Conservation (phyloP, 1,139 yeast genomes). For the Pichia sp. region DNA sequence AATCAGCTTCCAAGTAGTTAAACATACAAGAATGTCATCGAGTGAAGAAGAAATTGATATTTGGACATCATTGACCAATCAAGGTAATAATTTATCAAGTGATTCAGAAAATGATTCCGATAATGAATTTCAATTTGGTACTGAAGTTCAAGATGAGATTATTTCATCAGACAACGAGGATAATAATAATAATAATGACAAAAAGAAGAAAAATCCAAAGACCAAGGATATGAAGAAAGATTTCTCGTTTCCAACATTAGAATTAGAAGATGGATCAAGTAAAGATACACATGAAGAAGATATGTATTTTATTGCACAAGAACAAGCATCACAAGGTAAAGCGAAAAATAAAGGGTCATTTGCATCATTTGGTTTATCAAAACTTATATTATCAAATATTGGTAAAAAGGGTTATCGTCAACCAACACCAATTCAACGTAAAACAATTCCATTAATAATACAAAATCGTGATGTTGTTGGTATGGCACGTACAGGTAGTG, state of each 20-base stretch:
- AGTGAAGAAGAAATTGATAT: conserved; percentile 65
- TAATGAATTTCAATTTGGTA: conserved; percentile 28
- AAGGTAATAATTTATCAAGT: conserved; percentile 28
- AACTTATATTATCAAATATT: conserved; percentile 62
- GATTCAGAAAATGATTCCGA: conserved; percentile 30
- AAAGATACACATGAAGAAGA: conserved; percentile 25
- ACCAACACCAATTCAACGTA: conserved; percentile 97
- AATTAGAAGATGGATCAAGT: conserved; percentile 54
- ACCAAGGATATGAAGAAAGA: conserved; percentile 14
- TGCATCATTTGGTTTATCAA: conserved; percentile 85
- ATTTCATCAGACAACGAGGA: conserved; percentile 39
- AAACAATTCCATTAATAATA: conserved; percentile 84
- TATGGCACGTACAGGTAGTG: conserved; percentile 99
- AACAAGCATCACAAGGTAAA: conserved; percentile 57
- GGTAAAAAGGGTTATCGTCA: conserved; percentile 82
- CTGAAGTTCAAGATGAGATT: conserved; percentile 61
- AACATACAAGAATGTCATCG: no score
- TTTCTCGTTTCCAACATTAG: conserved; percentile 55
- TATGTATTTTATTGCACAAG: conserved; percentile 39
- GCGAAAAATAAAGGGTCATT: conserved; percentile 57
- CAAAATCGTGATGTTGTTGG: conserved; percentile 94
- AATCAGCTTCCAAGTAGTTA: no score
- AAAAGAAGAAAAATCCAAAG: conserved; percentile 20
- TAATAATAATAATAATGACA: conserved; percentile 15
- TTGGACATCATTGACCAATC: conserved; percentile 45